A percentile compares a stretch with the other conserved stretches of the same genome.
phyloP scores from a whole-genome alignment of 768 basidiomycete genomes.

The Leucocoprinus sp. region DNA sequence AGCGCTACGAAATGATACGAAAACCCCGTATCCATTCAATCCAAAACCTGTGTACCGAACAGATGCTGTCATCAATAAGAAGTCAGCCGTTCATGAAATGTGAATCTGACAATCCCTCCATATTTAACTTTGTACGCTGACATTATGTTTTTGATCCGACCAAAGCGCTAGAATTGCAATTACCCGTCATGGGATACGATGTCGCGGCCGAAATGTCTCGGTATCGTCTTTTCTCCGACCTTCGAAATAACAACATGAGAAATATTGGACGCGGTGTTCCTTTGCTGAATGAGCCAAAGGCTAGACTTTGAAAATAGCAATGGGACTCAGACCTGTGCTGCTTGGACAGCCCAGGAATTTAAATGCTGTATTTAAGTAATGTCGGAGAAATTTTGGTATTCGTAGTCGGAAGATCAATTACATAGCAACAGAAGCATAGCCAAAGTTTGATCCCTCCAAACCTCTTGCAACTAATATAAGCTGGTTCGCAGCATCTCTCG shows the following conservation, averaged over 20 bases:
- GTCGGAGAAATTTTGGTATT: no score
- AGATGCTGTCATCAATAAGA: background rate
- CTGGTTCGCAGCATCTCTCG: slow-evolving; percentile 78
- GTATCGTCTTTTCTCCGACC: background rate
- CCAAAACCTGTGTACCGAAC: no score
- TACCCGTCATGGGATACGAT: background rate
- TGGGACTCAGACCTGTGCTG: no score
- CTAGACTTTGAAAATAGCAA: background rate
- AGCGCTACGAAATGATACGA: background rate
- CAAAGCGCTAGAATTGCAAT: background rate
- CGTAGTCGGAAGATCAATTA: background rate
- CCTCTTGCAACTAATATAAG: slow-evolving; percentile 82
- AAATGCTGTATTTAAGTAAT: no score
- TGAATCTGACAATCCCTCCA: no score
- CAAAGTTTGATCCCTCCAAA: slow-evolving; percentile 78
- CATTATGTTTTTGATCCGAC: background rate
- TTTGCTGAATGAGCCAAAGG: background rate
- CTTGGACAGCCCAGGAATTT: no score
- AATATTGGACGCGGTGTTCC: background rate
- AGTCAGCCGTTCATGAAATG: background rate
- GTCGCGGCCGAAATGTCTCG: background rate
- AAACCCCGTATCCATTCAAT: slow-evolving; percentile 1
- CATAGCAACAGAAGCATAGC: slow-evolving; percentile 53
- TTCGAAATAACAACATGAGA: background rate
- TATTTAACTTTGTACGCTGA: no score